Percentiles rank a stretch among this genome's conserved stretches.
These are phyloP conservation scores for Coniochaeta hoffmannii DNA, from an alignment of 2,329 filamentous ascomycete species.

Conservation along the genomic window DNA sequence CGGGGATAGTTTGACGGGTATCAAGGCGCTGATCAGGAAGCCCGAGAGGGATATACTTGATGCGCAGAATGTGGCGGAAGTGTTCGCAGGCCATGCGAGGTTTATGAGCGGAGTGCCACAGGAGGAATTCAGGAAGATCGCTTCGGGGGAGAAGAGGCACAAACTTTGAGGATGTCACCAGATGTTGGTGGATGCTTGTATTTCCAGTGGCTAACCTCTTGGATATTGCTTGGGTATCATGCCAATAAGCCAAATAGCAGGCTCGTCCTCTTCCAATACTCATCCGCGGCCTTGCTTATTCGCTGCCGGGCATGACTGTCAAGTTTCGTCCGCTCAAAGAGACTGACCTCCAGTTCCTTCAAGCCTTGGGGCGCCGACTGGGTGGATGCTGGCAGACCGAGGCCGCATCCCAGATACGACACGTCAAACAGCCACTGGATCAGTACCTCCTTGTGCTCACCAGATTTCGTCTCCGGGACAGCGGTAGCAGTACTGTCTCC, in stretches of 20 bases:
- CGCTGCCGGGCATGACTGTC: slow-evolving; percentile 42
- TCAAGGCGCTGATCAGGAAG: slow-evolving; percentile 75
- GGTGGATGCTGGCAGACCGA: slow-evolving; percentile 23
- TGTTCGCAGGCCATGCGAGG: slow-evolving; percentile 75
- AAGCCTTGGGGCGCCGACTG: slow-evolving; percentile 22
- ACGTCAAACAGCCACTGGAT: slow-evolving; percentile 58
- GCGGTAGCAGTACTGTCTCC: background rate
- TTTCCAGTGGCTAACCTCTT: background rate
- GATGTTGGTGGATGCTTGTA: slow-evolving; percentile 2
- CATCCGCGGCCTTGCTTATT: slow-evolving; percentile 55
- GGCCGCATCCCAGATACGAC: slow-evolving; percentile 37
- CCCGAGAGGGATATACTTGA: slow-evolving; percentile 69
- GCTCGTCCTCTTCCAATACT: slow-evolving; percentile 78
- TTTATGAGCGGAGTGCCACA: slow-evolving; percentile 78
- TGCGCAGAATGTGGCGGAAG: slow-evolving; percentile 71
- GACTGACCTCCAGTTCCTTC: slow-evolving; percentile 35
- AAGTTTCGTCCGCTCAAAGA: slow-evolving; percentile 38
- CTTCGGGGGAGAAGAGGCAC: slow-evolving; percentile 84
- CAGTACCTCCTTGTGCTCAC: slow-evolving; percentile 37
- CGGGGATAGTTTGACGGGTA: slow-evolving; percentile 68
- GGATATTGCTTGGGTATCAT: slow-evolving; percentile 17
- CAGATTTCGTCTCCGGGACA: slow-evolving; percentile 5
- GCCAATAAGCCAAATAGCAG: slow-evolving; percentile 73
- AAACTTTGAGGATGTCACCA: slow-evolving; percentile 57
- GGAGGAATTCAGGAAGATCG: slow-evolving; percentile 80